Conservation (phyloP, 176 grass and related monocot species). For the Zoysia pacifica region DNA sequence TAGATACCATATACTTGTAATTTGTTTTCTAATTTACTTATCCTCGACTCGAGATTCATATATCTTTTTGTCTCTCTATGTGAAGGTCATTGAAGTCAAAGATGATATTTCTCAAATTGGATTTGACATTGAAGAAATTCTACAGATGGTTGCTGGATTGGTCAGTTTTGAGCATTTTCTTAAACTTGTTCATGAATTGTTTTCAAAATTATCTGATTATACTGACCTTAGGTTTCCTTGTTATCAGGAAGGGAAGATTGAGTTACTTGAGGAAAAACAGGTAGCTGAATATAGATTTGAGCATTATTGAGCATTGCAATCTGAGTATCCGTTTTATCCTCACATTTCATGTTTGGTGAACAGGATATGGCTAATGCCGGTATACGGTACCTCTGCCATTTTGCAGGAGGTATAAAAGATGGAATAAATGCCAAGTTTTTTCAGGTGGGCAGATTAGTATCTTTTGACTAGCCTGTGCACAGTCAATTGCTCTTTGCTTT, state of each 20-base stretch:
- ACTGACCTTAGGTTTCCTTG: conserved; percentile 30
- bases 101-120: conserved; percentile 80
- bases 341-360: conserved; percentile 32
- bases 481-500: conserved; percentile 6
- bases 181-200: conserved; percentile 16
- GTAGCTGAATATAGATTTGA: conserved; percentile 37
- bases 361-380: conserved; percentile 92
- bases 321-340: conserved; percentile 22
- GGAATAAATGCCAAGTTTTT: conserved; percentile 84
- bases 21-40: not conserved
- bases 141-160: conserved; percentile 82
- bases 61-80: conserved; percentile 24
- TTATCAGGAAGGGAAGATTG: conserved; percentile 89
- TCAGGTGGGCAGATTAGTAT: conserved; percentile 41
- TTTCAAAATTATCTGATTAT: conserved; percentile 11
- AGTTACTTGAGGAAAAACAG: conserved; percentile 91
- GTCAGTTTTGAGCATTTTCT: conserved; percentile 55
- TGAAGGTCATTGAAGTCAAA: conserved; percentile 82
- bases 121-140: conserved; percentile 86
- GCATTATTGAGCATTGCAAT: not conserved
- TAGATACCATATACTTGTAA: not conserved
- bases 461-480: not conserved
- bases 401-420: conserved; percentile 87
- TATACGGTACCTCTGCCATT: conserved; percentile 90
- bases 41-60: conserved; percentile 26